Base-by-base conservation (phyloP, 2,329 filamentous ascomycete genomes). In the Trichophyton verrucosum region DNA sequence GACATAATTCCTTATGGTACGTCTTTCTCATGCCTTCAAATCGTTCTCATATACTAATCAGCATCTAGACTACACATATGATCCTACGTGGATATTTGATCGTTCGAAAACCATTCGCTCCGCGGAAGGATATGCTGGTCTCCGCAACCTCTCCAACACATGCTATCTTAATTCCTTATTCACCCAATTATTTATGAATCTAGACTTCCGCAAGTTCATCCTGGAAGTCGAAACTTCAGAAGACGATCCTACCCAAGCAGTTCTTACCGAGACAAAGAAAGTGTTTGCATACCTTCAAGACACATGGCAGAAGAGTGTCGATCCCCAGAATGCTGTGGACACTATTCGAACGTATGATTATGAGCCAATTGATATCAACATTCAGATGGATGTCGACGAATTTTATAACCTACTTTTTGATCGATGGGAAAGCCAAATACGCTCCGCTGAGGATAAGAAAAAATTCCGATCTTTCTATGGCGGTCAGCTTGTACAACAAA, bases 361-460 rank as follows among this genome's bases (percentile, higher is more conserved):
- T 61, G 81, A 85, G 1, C 80, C 83, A 15, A 95, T 99, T 64
- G 91, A 97, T 72, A 86, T 95, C 27, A 84, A 86, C 61, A 84
- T 88, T 62, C 94, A 99, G 73, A 97, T 99, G 89, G 94, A 99
- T 70, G 94, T 96, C 3, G 94, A 97, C 67, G 91, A 96, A 71
- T 99, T 97, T 71, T 97, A 95, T 76, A 96, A 94, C 68, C 81
- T 96, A 3, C 81, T 99, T 0, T 94, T 97, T 67, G 91, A 95
- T 72, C 84, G 91, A 27, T 91, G 91, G 82, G 95, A 99, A 70
- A 82, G 84, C 7, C 89, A 96, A 68, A 84, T 97, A 65, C 73
- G 81, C 17, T 81, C 82, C 8, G 74, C 79, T 1, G 80, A 84
- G n/a, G 83, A 84, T 38, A 95, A 89, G 73, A 85, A 83, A 64